Base-by-base conservation (phyloP, 208 protist species). In the Trypanosoma rangeli region DNA sequence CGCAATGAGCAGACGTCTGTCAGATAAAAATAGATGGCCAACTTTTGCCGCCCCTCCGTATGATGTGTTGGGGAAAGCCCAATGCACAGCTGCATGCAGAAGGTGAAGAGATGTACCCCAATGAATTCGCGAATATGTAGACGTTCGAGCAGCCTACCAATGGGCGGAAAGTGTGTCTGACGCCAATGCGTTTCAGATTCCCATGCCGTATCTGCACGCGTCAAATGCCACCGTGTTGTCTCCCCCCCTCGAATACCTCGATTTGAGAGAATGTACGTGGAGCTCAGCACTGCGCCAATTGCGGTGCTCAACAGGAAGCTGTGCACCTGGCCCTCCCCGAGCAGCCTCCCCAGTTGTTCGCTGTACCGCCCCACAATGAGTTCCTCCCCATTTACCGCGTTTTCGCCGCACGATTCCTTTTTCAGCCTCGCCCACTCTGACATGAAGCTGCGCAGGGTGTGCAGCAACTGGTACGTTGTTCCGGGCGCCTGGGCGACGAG, bases 401-500 rank as follows among this genome's bases (percentile, higher is more conserved):
- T 29, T 18, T 58, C 49, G 44, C 55, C 57, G 8, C 24, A 16
- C 42, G 18, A 1, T 15, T 18, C 54, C 13, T 42, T 64, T 62
- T 46, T 53, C 12, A 75, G 22, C 7, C 67, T 64, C 31, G 49
- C 37, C 81, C 81, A 86, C 9, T 55, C 65, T 18, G 29, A 31
- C 29, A 67, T 63, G 59, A 83, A 86, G 16, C 31, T 22, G 48
- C 80, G 63, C 20, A 83, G 37, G 5, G 61, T 64, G 16, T 76
- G 24, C 4, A 76, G 46, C 37, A 82, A 18, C 24, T 63, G 57
- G 50, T 71, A 85, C 18, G 83, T 75, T 33, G 79, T 82, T 8
- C 73, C 73, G 0, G 86, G 89, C 0, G 86, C 82, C 59, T 94
- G 89, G 15, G 70, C 73, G 12, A 86, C 60, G 55, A 83, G 78